A percentile compares a stretch with the other conserved stretches of the same genome.
Evolutionary conservation across 2,329 filamentous ascomycete species (phyloP).

Genomic region (Fonsecaea multimorphosa): DNA sequence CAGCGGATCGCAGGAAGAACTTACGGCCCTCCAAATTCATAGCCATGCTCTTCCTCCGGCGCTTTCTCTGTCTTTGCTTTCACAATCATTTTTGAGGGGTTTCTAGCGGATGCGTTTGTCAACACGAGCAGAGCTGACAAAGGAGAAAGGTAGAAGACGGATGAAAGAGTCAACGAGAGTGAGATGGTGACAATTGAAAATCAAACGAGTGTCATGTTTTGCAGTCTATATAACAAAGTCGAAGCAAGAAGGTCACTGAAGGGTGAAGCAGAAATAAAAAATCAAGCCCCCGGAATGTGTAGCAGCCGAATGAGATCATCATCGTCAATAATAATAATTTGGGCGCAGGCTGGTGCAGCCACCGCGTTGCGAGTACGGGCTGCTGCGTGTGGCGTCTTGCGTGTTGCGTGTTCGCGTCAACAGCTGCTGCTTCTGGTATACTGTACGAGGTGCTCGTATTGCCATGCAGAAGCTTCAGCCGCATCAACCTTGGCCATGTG

Average conservation of each 20-base stretch:
- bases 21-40: constrained; percentile 57
- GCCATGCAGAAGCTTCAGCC: not conserved
- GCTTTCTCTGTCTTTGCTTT: constrained; percentile 15
- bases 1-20: constrained; percentile 39
- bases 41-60: constrained; percentile 48
- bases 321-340: not conserved
- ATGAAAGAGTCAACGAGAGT: not conserved
- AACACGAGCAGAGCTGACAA: not conserved
- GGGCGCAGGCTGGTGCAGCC: not conserved
- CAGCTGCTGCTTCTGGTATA: not conserved
- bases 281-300: constrained; percentile 11
- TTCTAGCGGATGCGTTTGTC: not conserved
- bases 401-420: constrained; percentile 1
- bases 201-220: not conserved
- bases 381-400: too few species aligned
- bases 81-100: constrained; percentile 18
- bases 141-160: not conserved
- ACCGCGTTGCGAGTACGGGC: constrained; percentile 2
- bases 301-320: constrained; percentile 30
- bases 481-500: not conserved
- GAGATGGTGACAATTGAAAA: not conserved
- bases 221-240: not conserved
- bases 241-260: too few species aligned
- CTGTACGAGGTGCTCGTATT: too few species aligned
- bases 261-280: not conserved